Evolutionary conservation across 2,329 filamentous ascomycete genomes (phyloP), one percentile per base, ranked within the genome.

Genomic region (Diaporthe helianthi): DNA sequence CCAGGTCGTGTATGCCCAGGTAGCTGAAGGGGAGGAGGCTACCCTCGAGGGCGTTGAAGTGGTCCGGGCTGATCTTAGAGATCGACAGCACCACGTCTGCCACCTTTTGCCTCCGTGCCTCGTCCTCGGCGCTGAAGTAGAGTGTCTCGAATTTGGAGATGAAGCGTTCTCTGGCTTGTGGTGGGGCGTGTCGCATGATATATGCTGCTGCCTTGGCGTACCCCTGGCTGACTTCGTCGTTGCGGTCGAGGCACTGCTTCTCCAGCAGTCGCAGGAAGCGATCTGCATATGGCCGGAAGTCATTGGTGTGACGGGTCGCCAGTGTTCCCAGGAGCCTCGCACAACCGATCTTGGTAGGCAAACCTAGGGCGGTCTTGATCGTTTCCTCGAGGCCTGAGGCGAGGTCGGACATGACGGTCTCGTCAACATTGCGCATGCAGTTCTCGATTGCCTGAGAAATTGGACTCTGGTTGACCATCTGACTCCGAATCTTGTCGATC

Each of bases 301-400:
- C 83, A 46, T 90, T 86, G 44, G 87, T 89, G 73, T 95, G 92
- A 15, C 93, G 89, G 63, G 94, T 95, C 63, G 93, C 92, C 9
- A 99, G 85, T 0, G 93, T 94, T 9, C 93, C 92, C 38, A 99
- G 85, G 2, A 98, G 90, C 67, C 93, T 89, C 72, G 92, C 92
- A 76, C 94, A 97, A 46, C 94, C 96, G 58, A 98, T 92, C 82
- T 98, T 98, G 0, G 94, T 97, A 2, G 95, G 95, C 80, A 98
- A 90, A 1, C 94, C 95, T 46, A 99, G 90, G 1, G 94, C 93
- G 31, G 87, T 90, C 77, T 95, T 96, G 80, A 98, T 93, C 0
- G 92, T 90, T 36, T 87, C 86, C 77, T 96, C 91, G 0, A 99
- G 85, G 53, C 84, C 87, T 2, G 90, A 89, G 44, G 90, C 89